These are phyloP conservation scores for Dichomitus squalens DNA, from an alignment of 1,284 basidiomycete species.

Conservation along the genomic window DNA sequence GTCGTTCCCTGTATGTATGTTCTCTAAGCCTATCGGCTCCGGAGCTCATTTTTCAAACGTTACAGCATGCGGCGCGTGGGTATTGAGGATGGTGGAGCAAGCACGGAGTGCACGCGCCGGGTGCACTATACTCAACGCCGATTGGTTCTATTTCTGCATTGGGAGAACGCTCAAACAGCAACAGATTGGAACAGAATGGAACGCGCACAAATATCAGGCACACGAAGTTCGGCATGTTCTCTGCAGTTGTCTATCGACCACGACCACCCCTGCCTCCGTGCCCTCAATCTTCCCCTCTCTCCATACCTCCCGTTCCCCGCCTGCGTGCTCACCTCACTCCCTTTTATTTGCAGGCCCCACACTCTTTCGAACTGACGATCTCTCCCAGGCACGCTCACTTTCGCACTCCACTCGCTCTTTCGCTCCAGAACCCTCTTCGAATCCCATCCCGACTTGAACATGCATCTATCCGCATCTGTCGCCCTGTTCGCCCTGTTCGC, in stretches of 20 bases:
- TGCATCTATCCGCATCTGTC: conserved; percentile 14
- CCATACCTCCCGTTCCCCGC: background rate
- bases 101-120: too few species aligned
- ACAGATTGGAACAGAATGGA: background rate
- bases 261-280: conserved; percentile 5
- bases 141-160: too few species aligned
- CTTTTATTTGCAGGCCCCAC: conserved; percentile 1
- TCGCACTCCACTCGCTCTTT: background rate
- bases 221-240: background rate
- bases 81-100: too few species aligned
- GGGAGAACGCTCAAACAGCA: background rate
- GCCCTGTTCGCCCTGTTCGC: conserved; percentile 7
- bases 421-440: background rate
- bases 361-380: conserved; percentile 6
- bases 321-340: too few species aligned
- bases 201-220: too few species aligned
- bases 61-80: too few species aligned
- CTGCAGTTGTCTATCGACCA: conserved; percentile 4
- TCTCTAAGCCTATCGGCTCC: too few species aligned
- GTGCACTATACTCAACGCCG: too few species aligned
- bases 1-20: too few species aligned
- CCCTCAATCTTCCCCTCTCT: background rate
- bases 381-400: background rate
- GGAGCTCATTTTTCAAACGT: too few species aligned
- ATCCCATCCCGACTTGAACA: background rate